Percentiles rank a stretch among this genome's conserved stretches.
phyloP scores from a whole-genome alignment of 164 flowering plant species.

The Magnolia changhungtana region DNA sequence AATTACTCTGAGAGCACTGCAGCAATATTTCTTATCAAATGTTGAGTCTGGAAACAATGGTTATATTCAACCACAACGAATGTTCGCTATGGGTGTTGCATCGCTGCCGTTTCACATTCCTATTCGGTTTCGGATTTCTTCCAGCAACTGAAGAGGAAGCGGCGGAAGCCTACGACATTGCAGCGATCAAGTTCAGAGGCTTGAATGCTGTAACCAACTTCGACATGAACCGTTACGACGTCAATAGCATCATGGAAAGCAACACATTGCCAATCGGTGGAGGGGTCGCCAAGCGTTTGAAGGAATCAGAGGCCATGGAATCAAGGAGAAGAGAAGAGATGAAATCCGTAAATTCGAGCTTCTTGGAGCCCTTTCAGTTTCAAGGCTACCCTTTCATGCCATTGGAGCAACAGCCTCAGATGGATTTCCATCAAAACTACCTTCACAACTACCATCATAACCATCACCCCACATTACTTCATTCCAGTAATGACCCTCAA shows the following conservation, averaged over 20 bases:
- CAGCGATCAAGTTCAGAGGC: conserved; percentile 82
- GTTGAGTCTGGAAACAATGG: too few relatives aligned
- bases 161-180: conserved; percentile 87
- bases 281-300: conserved; percentile 67
- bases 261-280: conserved; percentile 73
- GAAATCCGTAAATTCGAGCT: conserved; percentile 42
- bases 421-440: conserved; percentile 17
- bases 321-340: conserved; percentile 10
- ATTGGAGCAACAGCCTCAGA: conserved; percentile 26
- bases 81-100: too few relatives aligned
- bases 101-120: too few relatives aligned
- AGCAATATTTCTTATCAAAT: too few relatives aligned
- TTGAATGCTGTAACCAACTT: conserved; percentile 61
- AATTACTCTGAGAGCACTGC: too few relatives aligned
- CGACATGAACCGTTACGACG: conserved; percentile 39
- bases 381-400: conserved; percentile 50
- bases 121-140: too few relatives aligned
- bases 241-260: conserved; percentile 78
- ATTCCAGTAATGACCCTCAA: conserved; percentile 29
- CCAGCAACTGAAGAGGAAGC: conserved; percentile 90
- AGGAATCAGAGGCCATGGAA: conserved; percentile 68
- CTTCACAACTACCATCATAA: conserved; percentile 29
- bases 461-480: conserved; percentile 40
- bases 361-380: conserved; percentile 24
- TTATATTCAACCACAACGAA: too few relatives aligned